Conservation (phyloP, 208 protist genomes). For the Leishmania tarentolae region DNA sequence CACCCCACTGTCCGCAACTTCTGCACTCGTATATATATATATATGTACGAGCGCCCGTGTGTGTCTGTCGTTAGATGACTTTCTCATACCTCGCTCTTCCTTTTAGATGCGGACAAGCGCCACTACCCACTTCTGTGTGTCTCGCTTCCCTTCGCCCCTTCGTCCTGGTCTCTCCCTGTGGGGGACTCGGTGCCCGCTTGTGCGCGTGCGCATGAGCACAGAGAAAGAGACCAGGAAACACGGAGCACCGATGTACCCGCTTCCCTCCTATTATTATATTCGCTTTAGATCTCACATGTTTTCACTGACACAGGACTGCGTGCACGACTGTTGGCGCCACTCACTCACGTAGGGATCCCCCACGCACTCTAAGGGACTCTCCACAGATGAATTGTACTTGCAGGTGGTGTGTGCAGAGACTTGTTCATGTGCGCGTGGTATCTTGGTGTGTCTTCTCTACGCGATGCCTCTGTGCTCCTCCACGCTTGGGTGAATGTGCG, state of each 20-base stretch:
- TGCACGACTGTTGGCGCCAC: not conserved
- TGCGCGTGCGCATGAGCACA: not conserved
- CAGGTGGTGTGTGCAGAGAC: not conserved
- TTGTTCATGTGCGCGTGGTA: not conserved
- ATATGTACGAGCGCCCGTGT: too few relatives aligned
- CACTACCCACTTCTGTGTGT: not conserved
- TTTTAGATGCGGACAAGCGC: too few relatives aligned
- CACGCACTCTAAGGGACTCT: not conserved
- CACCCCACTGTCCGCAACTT: too few relatives aligned
- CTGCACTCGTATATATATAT: too few relatives aligned
- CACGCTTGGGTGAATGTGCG: too few relatives aligned
- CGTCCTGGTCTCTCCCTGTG: not conserved
- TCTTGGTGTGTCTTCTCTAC: not conserved
- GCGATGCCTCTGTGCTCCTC: not conserved
- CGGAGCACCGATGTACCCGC: not conserved
- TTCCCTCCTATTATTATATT: not conserved
- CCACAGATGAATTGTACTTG: not conserved
- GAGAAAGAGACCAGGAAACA: not conserved
- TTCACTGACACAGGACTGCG: not conserved
- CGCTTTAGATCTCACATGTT: not conserved
- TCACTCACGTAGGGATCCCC: not conserved
- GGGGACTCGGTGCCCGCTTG: not conserved
- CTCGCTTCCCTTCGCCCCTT: not conserved
- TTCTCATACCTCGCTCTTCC: not conserved
- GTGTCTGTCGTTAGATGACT: too few relatives aligned